Percentiles rank a stretch among this genome's conserved stretches.
phyloP scores from a whole-genome alignment of 192 early-diverging fungal species.

The Coemansia furcata region DNA sequence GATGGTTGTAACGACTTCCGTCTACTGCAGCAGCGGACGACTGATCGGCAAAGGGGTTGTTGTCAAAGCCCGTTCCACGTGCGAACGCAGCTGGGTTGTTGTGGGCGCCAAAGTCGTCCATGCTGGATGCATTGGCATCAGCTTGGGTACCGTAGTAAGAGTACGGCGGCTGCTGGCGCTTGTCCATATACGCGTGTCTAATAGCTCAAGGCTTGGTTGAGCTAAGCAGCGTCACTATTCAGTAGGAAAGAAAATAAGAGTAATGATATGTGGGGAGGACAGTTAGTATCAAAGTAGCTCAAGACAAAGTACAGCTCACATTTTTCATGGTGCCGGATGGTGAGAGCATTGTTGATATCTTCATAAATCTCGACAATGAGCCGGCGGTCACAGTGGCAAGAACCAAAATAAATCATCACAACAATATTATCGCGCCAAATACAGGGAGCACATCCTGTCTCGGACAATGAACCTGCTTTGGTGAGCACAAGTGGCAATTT shows the following conservation, averaged over 20 bases:
- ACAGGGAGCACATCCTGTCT: too few species aligned
- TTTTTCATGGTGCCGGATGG: background rate
- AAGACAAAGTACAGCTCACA: background rate
- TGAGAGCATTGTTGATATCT: background rate
- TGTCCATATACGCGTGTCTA: constrained; percentile 20
- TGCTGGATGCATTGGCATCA: constrained; percentile 20
- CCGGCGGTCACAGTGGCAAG: too few species aligned
- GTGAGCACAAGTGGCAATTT: too few species aligned
- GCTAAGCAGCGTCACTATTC: background rate
- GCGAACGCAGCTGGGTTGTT: constrained; percentile 2
- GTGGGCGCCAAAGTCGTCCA: constrained; percentile 22
- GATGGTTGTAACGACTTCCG: constrained; percentile 5
- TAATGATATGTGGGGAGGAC: background rate
- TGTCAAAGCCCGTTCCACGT: constrained; percentile 4
- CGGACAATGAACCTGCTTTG: too few species aligned
- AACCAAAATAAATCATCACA: too few species aligned
- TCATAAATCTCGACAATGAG: background rate
- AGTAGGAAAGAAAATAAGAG: background rate
- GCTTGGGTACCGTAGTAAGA: constrained; percentile 19
- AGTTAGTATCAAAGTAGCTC: background rate
- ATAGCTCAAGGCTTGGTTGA: background rate
- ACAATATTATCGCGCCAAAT: too few species aligned
- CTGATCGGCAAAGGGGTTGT: constrained; percentile 44
- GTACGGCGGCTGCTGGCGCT: constrained; percentile 9
- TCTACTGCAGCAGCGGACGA: constrained; percentile 10